phyloP scores from a whole-genome alignment of 495 filamentous ascomycete species.

The Penicillium riverlandense region DNA sequence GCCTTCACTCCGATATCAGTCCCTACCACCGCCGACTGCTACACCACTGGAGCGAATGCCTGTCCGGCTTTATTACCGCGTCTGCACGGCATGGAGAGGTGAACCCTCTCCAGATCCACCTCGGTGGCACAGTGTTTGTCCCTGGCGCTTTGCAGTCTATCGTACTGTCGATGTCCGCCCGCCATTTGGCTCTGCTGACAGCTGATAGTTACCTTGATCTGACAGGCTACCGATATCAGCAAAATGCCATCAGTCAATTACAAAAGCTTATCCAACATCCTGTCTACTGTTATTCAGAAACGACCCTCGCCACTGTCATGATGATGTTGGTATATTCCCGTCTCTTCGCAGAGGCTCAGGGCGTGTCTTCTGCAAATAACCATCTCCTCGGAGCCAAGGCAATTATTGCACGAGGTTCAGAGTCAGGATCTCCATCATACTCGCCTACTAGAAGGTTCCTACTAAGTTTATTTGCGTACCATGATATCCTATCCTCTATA shows the following conservation, averaged over 20 bases:
- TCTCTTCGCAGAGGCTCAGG: background rate
- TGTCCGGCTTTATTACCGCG: background rate
- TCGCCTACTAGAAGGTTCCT: background rate
- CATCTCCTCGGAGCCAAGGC: background rate
- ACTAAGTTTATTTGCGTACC: background rate
- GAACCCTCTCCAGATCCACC: background rate
- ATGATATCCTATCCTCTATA: background rate
- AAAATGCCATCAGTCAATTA: background rate
- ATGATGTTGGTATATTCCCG: background rate
- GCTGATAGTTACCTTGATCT: background rate
- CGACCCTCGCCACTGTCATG: background rate
- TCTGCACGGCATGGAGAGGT: background rate
- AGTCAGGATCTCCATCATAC: background rate
- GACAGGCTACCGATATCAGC: background rate
- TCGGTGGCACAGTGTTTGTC: background rate
- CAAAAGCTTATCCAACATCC: background rate
- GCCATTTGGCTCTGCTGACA: background rate
- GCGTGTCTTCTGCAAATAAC: background rate
- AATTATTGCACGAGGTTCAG: background rate
- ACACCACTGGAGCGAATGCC: background rate
- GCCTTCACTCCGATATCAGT: background rate
- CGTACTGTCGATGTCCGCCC: background rate
- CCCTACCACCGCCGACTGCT: background rate
- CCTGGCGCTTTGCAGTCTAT: background rate
- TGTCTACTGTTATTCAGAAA: background rate